Evolutionary conservation across 352 stramenopile genomes (phyloP), one percentile per base, ranked within the genome.

Genomic region (Phytophthora pseudosyringae): DNA sequence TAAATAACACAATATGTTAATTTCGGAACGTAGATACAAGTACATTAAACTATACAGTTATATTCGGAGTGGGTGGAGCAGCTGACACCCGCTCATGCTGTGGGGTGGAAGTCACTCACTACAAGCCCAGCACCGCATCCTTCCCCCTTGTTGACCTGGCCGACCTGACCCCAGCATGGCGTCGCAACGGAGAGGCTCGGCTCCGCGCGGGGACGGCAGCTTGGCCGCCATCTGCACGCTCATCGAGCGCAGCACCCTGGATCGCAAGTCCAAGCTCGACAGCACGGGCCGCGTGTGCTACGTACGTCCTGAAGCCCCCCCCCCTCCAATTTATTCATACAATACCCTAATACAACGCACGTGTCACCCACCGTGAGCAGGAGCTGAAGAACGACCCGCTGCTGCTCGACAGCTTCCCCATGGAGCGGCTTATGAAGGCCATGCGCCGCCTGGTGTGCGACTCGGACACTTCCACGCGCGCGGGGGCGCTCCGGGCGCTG

Each of bases 191-290:
- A 74, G 76, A 52, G 70, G 71, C 39, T 81, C 75, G 0, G 74
- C 59, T 9, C 63, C 60, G 28, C 71, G 72, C 26, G 75, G 75
- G 5, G 79, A 89, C 28, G 72, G 75, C 61, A 89, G 80, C 32
- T 76, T 95, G 49, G 78, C 73, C 25, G 84, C 86, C 55, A 94
- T 94, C 64, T 96, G 88, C 69, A 81, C 77, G 59, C 81, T 95
- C 44, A 89, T 96, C 18, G 88, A 96, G 54, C 85, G 81, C 43
- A 86, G 88, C 18, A 91, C 79, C 16, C 60, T 96, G 44, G 88
- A 96, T 56, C 84, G 88, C 59, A 94, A 94, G 69, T 92, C 88
- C 44, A 96, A 96, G 65, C 82, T 96, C 25, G 88, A 96, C 61
- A 94, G 86, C 45, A 90, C 81, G 3, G 88, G 88, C 4, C 82